A percentile compares a stretch with the other conserved stretches of the same genome.
Evolutionary conservation across 768 basidiomycete species (phyloP).

Genomic region (Exsudoporus frostii): DNA sequence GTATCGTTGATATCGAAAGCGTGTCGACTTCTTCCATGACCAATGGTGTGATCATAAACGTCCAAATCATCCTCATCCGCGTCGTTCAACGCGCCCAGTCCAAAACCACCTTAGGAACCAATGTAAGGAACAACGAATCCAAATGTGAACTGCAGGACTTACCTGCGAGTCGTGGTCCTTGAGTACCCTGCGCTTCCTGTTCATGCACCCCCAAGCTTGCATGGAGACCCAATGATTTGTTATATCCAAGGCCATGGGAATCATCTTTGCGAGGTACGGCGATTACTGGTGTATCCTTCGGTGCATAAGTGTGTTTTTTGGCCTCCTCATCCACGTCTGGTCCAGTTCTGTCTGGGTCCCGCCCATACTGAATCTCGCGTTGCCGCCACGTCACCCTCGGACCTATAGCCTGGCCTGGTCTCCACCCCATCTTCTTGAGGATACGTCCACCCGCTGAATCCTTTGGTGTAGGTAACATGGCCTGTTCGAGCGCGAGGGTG

Average conservation of each 20-base stretch:
- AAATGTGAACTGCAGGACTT: constrained; percentile 9
- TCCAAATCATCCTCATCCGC: constrained; percentile 93
- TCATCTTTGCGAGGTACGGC: constrained; percentile 69
- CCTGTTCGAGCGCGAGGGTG: constrained; percentile 55
- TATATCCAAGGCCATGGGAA: constrained; percentile 78
- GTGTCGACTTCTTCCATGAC: constrained; percentile 43
- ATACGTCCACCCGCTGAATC: constrained; percentile 83
- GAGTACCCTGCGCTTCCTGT: constrained; percentile 18
- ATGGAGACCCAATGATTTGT: constrained; percentile 57
- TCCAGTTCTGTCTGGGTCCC: constrained; percentile 35
- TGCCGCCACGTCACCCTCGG: constrained; percentile 79
- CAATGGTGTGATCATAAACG: constrained; percentile 57
- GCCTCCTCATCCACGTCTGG: constrained; percentile 75
- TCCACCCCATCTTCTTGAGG: constrained; percentile 95
- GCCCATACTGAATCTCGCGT: constrained; percentile 67
- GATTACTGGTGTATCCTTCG: constrained; percentile 69
- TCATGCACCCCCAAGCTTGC: constrained; percentile 49
- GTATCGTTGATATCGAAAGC: constrained; percentile 65
- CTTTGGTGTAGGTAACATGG: constrained; percentile 69
- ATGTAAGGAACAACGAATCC: background rate
- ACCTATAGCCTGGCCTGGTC: constrained; percentile 88
- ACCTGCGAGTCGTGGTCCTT: constrained; percentile 61
- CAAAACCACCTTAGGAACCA: constrained; percentile 67
- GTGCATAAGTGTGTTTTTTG: constrained; percentile 82
- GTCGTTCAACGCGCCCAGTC: constrained; percentile 86